Conservation (phyloP, 73 alveolate species). For the Paramecium sexaurelia region DNA sequence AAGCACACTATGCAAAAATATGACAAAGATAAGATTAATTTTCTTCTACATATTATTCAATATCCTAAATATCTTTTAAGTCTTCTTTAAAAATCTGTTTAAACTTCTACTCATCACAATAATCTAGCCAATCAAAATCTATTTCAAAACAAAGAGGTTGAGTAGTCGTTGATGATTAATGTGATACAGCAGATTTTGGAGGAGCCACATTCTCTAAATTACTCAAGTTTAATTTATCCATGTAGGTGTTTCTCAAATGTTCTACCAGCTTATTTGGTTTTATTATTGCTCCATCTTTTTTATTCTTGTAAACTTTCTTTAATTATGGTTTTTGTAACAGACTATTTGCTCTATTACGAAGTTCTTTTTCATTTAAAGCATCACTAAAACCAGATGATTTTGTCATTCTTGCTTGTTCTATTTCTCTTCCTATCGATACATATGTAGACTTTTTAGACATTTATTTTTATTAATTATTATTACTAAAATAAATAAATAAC, state of each 20-base stretch:
- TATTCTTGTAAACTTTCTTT: background rate
- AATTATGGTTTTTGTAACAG: conserved; percentile 22
- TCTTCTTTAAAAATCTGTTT: conserved; percentile 27
- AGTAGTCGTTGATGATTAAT: background rate
- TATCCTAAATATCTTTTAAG: background rate
- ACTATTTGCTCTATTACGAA: background rate
- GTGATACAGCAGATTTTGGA: background rate
- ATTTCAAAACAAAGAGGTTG: conserved; percentile 10
- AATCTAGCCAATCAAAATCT: conserved; percentile 48
- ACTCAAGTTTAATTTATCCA: background rate
- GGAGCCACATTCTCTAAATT: background rate
- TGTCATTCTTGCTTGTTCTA: conserved; percentile 19
- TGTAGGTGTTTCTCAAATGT: background rate
- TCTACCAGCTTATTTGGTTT: conserved; percentile 24
- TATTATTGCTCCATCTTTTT: conserved; percentile 35
- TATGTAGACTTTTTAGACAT: conserved; percentile 7
- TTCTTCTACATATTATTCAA: conserved; percentile 44
- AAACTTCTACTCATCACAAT: conserved; percentile 43
- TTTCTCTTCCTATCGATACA: conserved; percentile 45
- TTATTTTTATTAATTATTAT: background rate
- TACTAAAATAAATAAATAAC: background rate
- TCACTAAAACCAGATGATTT: background rate
- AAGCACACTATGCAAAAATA: conserved; percentile 54
- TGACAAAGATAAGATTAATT: background rate
- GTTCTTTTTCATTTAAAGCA: background rate